These are phyloP conservation scores for Malus sylvestris DNA, from an alignment of 306 rosid species.

Conservation along the genomic window DNA sequence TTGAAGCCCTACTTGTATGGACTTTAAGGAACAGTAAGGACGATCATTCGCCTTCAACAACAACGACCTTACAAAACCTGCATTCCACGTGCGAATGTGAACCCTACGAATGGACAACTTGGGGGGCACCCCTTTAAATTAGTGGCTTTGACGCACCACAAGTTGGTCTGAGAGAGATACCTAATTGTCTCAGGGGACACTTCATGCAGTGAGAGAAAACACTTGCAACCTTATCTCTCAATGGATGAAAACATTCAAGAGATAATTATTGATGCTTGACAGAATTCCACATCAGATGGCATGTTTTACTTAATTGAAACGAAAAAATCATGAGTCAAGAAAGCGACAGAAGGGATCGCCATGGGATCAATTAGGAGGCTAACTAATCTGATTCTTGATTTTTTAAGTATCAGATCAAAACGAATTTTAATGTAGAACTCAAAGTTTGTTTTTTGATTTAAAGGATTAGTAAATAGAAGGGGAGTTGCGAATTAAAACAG, in stretches of 20 bases:
- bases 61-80: background rate
- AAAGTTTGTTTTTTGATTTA: too few relatives aligned
- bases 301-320: background rate
- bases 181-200: background rate
- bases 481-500: too few relatives aligned
- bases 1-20: background rate
- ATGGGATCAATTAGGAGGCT: too few relatives aligned
- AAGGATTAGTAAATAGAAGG: too few relatives aligned
- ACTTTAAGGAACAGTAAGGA: background rate
- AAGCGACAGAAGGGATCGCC: background rate
- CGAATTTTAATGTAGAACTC: too few relatives aligned
- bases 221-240: background rate
- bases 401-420: too few relatives aligned
- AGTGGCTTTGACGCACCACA: slow-evolving; percentile 13
- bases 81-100: background rate
- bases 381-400: too few relatives aligned
- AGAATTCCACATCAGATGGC: background rate
- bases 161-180: slow-evolving; percentile 6
- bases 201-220: background rate
- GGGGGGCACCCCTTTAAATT: slow-evolving; percentile 11
- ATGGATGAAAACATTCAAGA: background rate
- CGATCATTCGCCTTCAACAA: slow-evolving; percentile 18
- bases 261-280: background rate
- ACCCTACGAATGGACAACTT: slow-evolving; percentile 11
- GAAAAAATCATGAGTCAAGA: background rate